phyloP scores from a whole-genome alignment of 306 rosid species.

The Albizia julibrissin region DNA sequence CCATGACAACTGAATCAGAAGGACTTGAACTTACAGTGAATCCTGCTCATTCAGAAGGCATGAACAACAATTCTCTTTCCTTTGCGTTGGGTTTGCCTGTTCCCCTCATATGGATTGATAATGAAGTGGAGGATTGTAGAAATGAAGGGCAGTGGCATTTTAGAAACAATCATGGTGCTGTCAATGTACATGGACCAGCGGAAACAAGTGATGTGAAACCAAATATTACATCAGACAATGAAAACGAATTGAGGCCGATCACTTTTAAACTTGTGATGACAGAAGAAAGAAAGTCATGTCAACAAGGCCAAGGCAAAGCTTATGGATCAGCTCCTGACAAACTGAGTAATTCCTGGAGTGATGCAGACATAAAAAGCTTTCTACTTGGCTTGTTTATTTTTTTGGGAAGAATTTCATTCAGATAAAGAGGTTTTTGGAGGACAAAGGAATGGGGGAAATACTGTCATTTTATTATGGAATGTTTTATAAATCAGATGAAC shows the following conservation, averaged over 20 bases:
- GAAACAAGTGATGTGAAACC: constrained; percentile 39
- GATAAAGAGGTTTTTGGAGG: constrained; percentile 60
- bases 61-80: constrained; percentile 29
- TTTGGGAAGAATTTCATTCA: constrained; percentile 69
- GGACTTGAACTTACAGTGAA: constrained; percentile 36
- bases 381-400: constrained; percentile 69
- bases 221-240: constrained; percentile 27
- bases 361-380: constrained; percentile 59
- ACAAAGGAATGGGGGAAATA: constrained; percentile 61
- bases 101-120: constrained; percentile 46
- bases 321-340: constrained; percentile 42
- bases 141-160: not conserved
- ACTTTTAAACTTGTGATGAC: constrained; percentile 18
- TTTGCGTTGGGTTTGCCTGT: constrained; percentile 64
- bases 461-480: constrained; percentile 74
- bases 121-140: constrained; percentile 35
- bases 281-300: constrained; percentile 27
- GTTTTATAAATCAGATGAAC: constrained; percentile 64
- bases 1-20: constrained; percentile 48
- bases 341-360: constrained; percentile 49
- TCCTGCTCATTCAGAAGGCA: constrained; percentile 44
- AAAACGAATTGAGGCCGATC: constrained; percentile 23
- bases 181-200: constrained; percentile 23
- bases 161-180: constrained; percentile 35
- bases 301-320: constrained; percentile 24